These are phyloP conservation scores for Panicum miliaceum DNA, from an alignment of 176 grass and related monocot species.

Conservation along the genomic window DNA sequence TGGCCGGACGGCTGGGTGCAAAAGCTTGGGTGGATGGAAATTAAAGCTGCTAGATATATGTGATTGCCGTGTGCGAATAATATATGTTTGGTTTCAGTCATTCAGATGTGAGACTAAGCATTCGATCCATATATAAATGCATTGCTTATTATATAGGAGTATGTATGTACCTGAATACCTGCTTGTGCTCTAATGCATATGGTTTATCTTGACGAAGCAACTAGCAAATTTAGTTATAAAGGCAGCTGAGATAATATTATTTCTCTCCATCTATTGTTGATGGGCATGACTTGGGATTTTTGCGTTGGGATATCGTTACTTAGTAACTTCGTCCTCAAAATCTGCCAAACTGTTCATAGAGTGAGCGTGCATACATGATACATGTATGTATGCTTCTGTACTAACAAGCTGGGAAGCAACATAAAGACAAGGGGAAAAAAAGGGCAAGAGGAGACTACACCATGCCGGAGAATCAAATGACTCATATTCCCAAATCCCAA, in stretches of 20 bases:
- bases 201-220: background rate
- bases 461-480: constrained; percentile 17
- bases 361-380: no score
- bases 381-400: background rate
- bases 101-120: constrained; percentile 2
- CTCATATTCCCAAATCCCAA: constrained; percentile 33
- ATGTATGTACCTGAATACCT: no score
- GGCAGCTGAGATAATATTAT: background rate
- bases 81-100: background rate
- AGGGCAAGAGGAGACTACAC: background rate
- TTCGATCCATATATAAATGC: background rate
- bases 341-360: background rate
- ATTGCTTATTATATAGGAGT: background rate
- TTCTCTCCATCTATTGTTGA: no score
- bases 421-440: constrained; percentile 7
- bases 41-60: background rate
- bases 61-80: background rate
- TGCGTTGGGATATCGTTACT: background rate
- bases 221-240: background rate
- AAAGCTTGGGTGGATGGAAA: background rate
- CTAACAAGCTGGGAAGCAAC: background rate
- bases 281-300: background rate
- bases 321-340: no score
- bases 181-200: background rate
- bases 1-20: background rate